Base-by-base conservation (phyloP, 2,329 filamentous ascomycete species). In the Clarireedia hainanense region DNA sequence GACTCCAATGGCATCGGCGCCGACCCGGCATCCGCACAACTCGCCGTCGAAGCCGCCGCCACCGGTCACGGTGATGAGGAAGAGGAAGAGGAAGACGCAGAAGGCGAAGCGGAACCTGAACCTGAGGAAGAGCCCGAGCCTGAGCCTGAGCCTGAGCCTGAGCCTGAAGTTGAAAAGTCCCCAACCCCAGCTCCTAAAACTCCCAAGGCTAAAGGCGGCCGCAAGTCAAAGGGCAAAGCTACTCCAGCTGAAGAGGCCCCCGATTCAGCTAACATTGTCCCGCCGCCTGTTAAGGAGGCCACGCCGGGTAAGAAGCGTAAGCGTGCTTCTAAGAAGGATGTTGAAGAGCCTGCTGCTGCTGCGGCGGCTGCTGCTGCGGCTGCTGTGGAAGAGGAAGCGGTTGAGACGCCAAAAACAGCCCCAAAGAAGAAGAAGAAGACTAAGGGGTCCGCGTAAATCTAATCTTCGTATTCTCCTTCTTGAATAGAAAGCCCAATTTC, bases 301-400 rank as follows among this genome's bases (percentile, higher is more conserved):
- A 82, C 78, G 68, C 80, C 81, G 30, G 81, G 30, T 6, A 47
- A 82, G 76, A 85, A 85, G 79, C 76, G 81, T 63, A 79, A 83
- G 71, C 73, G 81, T 57, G 72, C 74, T 9, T 80, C 78, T 4
- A 84, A 84, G 75, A 77, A 63, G 50, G 52, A 40, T 12, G 40
- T 23, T 17, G 61, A 60, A 15, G 62, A 65, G 48, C 47, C 53
- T 7, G 55, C 57, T 24, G 37, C 52, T 20, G 20, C 52, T 20
- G 20, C 20, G 2, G 20, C 20, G 2, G 55, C 57, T 24, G 37
- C 52, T 20, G 20, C 20, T 20, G 20, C 20, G 2, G 55, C 57
- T 24, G 37, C 52, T 20, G 47, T 72, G 57, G 72, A 77, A 56
- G 71, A 72, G 61, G 80, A 82, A 67, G 80, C 84, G n/a, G 52